phyloP scores from a whole-genome alignment of 257 asterid species.

The Plantago ovata region DNA sequence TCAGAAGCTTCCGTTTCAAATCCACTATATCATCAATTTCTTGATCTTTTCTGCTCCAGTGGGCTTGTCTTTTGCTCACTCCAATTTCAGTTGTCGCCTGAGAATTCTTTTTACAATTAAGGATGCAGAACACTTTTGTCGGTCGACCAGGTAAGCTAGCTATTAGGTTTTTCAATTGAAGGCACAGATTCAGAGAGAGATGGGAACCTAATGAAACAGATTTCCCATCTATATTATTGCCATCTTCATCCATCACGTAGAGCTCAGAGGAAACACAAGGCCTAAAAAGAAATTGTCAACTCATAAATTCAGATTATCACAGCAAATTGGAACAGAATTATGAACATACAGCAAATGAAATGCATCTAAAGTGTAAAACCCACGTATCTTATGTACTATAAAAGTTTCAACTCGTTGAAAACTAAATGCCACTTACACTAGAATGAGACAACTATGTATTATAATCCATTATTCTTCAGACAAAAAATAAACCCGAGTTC shows the following conservation, averaged over 20 bases:
- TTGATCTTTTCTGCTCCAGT: conserved; percentile 25
- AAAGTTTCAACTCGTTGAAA: too few species aligned
- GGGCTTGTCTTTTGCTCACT: conserved; percentile 22
- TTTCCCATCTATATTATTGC: conserved; percentile 38
- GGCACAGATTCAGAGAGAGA: conserved; percentile 56
- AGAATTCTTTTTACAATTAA: conserved; percentile 35
- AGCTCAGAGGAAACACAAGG: conserved; percentile 59
- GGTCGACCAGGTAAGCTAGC: conserved; percentile 24
- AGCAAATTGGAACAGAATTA: background rate
- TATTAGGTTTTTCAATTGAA: conserved; percentile 59
- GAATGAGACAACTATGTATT: too few species aligned
- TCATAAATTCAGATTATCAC: conserved; percentile 10
- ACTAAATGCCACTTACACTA: too few species aligned
- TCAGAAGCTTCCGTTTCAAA: conserved; percentile 45
- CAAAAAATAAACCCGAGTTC: background rate
- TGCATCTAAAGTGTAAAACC: background rate
- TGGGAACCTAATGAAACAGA: conserved; percentile 47
- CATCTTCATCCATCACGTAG: conserved; percentile 53
- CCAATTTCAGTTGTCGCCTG: conserved; percentile 19
- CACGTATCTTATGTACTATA: background rate
- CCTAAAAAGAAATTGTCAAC: conserved; percentile 38
- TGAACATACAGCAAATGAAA: background rate
- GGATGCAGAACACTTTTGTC: conserved; percentile 57
- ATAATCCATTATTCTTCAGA: too few species aligned
- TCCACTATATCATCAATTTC: conserved; percentile 38